phyloP scores from a whole-genome alignment of 2,329 filamentous ascomycete species.

The Fusarium nanum region DNA sequence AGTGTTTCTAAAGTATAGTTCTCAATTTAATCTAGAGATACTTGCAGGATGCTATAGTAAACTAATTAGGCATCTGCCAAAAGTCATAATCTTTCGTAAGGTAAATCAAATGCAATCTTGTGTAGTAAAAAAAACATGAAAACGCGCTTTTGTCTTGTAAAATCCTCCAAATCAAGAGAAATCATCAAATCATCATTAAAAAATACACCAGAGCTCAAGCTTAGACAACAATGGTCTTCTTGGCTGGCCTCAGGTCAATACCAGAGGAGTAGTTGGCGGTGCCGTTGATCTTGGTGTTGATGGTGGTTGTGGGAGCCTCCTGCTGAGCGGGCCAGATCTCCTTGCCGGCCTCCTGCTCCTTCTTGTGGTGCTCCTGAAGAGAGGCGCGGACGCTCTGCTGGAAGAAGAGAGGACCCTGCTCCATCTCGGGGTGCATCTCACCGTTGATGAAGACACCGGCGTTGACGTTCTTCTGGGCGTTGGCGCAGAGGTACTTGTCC shows the following conservation, averaged over 20 bases:
- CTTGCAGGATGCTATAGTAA: slow-evolving; percentile 23
- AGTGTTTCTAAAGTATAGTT: slow-evolving; percentile 11
- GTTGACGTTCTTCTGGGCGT: slow-evolving; percentile 70
- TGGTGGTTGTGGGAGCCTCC: slow-evolving; percentile 45
- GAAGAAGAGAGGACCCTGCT: slow-evolving; percentile 69
- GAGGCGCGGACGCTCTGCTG: slow-evolving; percentile 63
- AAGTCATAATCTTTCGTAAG: slow-evolving; percentile 28
- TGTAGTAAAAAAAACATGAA: slow-evolving; percentile 23
- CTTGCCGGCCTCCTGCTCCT: slow-evolving; percentile 56
- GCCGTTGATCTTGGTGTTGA: slow-evolving; percentile 38
- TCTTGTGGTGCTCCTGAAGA: slow-evolving; percentile 59
- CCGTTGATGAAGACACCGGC: slow-evolving; percentile 71
- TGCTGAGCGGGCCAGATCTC: slow-evolving; percentile 66
- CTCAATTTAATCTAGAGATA: slow-evolving; percentile 27
- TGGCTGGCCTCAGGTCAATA: slow-evolving; percentile 50
- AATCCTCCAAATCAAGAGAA: slow-evolving; percentile 14
- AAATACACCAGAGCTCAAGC: neutral
- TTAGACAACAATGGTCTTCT: slow-evolving; percentile 39
- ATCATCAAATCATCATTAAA: neutral
- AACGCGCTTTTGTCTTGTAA: slow-evolving; percentile 35
- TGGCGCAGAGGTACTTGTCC: slow-evolving; percentile 71
- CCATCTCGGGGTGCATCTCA: slow-evolving; percentile 69
- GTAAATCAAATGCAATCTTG: slow-evolving; percentile 38
- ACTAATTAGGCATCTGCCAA: slow-evolving; percentile 28
- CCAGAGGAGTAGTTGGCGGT: slow-evolving; percentile 52